Evolutionary conservation across 176 grass and related monocot species (phyloP).

Genomic region (Hordeum vulgare): MorexV3_pseudomolecules_assembly NC_058519.1:18149509-18150008

Average conservation of each 20-base stretch:
- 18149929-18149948: background rate
- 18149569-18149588: background rate
- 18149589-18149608: constrained; percentile 26
- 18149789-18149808: background rate
- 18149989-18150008: background rate
- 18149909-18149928: constrained; percentile 8
- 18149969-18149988: background rate
- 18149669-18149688: background rate
- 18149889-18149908: constrained; percentile 20
- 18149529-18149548: constrained; percentile 1
- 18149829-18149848: background rate
- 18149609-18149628: background rate
- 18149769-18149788: background rate
- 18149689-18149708: background rate
- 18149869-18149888: background rate
- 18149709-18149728: constrained; percentile 6
- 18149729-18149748: constrained; percentile 16
- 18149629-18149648: constrained; percentile 6
- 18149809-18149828: constrained; percentile 8
- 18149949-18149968: constrained; percentile 10
- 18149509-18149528: constrained; percentile 12
- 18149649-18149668: background rate
- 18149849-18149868: background rate
- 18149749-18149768: constrained; percentile 6
- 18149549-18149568: background rate